These are phyloP conservation scores for Phaffia rhodozyma DNA, from an alignment of 1,284 basidiomycete genomes.

Conservation along the genomic window DNA sequence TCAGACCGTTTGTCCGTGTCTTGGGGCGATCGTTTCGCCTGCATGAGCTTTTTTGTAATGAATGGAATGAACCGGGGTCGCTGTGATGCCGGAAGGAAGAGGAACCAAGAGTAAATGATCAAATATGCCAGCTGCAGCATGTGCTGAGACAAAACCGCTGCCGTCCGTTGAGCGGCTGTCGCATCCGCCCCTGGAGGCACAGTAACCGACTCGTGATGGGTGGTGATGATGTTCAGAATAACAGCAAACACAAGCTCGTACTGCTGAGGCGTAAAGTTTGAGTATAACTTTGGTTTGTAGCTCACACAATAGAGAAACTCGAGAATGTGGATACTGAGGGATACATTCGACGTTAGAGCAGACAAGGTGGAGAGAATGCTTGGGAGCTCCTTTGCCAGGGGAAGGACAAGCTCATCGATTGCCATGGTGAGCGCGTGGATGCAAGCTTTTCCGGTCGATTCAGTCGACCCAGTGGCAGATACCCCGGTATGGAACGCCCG, in stretches of 20 bases:
- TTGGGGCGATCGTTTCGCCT: conserved; percentile 68
- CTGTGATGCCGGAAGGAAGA: conserved; percentile 74
- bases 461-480: conserved; percentile 51
- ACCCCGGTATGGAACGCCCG: conserved; percentile 67
- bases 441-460: conserved; percentile 79
- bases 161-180: conserved; percentile 41
- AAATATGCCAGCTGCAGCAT: conserved; percentile 89
- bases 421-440: conserved; percentile 80
- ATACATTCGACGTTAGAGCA: conserved; percentile 87
- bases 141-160: conserved; percentile 88
- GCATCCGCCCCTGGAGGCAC: conserved; percentile 43
- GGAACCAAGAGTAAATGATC: conserved; percentile 90
- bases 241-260: conserved; percentile 93
- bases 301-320: conserved; percentile 83
- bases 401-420: conserved; percentile 76
- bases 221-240: conserved; percentile 84
- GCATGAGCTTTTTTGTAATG: conserved; percentile 74
- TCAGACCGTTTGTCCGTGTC: conserved; percentile 81
- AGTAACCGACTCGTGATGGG: conserved; percentile 51
- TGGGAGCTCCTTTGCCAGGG: conserved; percentile 68
- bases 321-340: conserved; percentile 90
- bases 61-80: conserved; percentile 71
- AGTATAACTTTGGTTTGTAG: conserved; percentile 63
- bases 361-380: conserved; percentile 77
- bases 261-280: conserved; percentile 85